Percentiles rank a stretch among this genome's conserved stretches.
Conservation (phyloP, 306 rosid species). For the Pterocarpus santalinus region DNA sequence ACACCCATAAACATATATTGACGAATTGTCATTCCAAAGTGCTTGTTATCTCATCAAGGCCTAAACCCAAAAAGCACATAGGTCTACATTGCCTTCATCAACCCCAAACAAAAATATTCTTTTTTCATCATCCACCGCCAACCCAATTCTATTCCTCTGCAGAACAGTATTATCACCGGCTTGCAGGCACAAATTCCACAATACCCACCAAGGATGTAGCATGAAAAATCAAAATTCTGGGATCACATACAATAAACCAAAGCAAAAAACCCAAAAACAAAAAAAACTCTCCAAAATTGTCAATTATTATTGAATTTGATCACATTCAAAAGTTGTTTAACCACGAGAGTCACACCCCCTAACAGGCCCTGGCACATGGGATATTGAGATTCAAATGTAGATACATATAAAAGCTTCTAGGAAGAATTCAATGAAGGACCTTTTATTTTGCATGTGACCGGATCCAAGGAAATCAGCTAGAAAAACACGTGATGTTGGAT, state of each 20-base stretch:
- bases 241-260: constrained; percentile 34
- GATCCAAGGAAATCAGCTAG: constrained; percentile 61
- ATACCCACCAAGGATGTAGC: constrained; percentile 46
- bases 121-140: constrained; percentile 43
- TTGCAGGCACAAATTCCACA: constrained; percentile 39
- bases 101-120: constrained; percentile 43
- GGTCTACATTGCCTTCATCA: constrained; percentile 55
- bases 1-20: constrained; percentile 63
- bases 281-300: constrained; percentile 28
- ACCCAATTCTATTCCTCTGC: constrained; percentile 42
- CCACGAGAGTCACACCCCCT: constrained; percentile 16
- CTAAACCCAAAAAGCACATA: constrained; percentile 56
- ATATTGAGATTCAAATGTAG: constrained; percentile 34
- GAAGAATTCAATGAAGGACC: constrained; percentile 3
- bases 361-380: constrained; percentile 7
- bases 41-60: constrained; percentile 60
- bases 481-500: constrained; percentile 35
- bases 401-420: constrained; percentile 36
- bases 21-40: constrained; percentile 56
- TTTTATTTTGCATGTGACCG: constrained; percentile 47
- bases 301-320: constrained; percentile 46
- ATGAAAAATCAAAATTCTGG: constrained; percentile 34
- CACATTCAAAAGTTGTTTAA: background rate
- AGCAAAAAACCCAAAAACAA: background rate
- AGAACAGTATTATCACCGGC: constrained; percentile 33